phyloP scores from a whole-genome alignment of 2,329 filamentous ascomycete genomes.

The Hymenotorrendiella dingleyae region DNA sequence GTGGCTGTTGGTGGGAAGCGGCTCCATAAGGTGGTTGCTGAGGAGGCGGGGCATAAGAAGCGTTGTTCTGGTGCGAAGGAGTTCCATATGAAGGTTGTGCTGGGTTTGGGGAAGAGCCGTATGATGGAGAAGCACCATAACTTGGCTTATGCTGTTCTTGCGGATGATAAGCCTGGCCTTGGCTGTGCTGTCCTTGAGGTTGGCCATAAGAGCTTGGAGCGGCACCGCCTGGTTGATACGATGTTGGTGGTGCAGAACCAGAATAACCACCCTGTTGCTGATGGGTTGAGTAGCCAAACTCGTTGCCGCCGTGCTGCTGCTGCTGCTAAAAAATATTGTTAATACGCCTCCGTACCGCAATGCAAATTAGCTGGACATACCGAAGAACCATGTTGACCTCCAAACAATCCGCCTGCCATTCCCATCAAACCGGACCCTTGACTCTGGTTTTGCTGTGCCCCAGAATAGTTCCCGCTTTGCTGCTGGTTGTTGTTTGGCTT shows the following conservation, averaged over 20 bases:
- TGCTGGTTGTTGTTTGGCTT: slow-evolving; percentile 27
- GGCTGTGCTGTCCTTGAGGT: slow-evolving; percentile 9
- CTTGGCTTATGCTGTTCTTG: slow-evolving; percentile 5
- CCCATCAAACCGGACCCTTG: slow-evolving; percentile 25
- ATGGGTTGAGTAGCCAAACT: slow-evolving; percentile 54
- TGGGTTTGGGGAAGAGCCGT: neutral
- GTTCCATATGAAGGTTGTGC: slow-evolving; percentile 11
- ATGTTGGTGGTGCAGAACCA: slow-evolving; percentile 56
- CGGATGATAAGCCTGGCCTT: slow-evolving; percentile 6
- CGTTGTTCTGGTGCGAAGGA: slow-evolving; percentile 1
- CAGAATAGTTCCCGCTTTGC: slow-evolving; percentile 35
- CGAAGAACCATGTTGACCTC: slow-evolving; percentile 12
- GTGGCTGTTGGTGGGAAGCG: slow-evolving; percentile 1
- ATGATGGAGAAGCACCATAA: slow-evolving; percentile 12
- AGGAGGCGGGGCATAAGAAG: neutral
- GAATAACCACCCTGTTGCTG: slow-evolving; percentile 47
- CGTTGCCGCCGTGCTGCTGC: slow-evolving; percentile 37
- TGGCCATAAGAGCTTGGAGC: slow-evolving; percentile 15
- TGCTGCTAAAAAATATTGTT: slow-evolving; percentile 17
- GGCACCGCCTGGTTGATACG: slow-evolving; percentile 43
- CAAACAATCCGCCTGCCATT: slow-evolving; percentile 19
- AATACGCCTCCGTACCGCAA: neutral
- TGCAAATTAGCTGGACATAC: slow-evolving; percentile 9
- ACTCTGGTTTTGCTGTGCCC: slow-evolving; percentile 23
- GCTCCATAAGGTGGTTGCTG: slow-evolving; percentile 4